Evolutionary conservation across 2,329 filamentous ascomycete genomes (phyloP), one percentile per base, ranked within the genome.

Genomic region (Pseudogymnoascus destructans): DNA sequence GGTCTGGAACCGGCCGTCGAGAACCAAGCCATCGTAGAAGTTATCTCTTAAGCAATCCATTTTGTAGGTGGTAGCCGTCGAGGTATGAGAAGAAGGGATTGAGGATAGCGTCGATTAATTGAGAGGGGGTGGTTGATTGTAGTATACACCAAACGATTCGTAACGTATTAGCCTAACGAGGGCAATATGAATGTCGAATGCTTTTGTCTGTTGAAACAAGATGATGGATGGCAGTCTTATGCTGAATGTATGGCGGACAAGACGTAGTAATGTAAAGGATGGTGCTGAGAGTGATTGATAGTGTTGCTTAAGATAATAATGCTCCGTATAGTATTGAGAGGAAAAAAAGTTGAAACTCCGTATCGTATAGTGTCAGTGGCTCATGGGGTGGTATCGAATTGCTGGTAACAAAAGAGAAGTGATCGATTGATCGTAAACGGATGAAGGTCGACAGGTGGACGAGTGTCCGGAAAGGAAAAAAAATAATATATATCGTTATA

Each of bases 21-120:
- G 84, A 70, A 95, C 75, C 73, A 87, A 81, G 72, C 87, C 89
- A 73, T 83, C 78, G 69, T 83, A 77, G 74, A 95, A 93, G 69
- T 84, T 80, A 74, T 90, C 83, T 75, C 85, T 84, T 78, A 95
- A 82, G 78, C 89, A 95, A 75, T 90, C 88, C 89, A 95, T 86
- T 70, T 66, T 65, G 66, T 61, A 69, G 67, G 68, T 66, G 61
- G 56, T 59, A 56, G 46, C 46, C 15, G 46, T 52, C 25, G 46
- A 30, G 25, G 9, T 11, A 11, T 25, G 40, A 46, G 40, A 46
- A 17, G n/a, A 17, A 13, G 46, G 23, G 42, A 11, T 3, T 17
- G n/a, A 19, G 15, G 46, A 52, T 52, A 55, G 57, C 55, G 13
- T 49, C 57, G 59, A 60, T 59, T 66, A 63, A 65, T 62, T 60